Evolutionary conservation across 768 basidiomycete genomes (phyloP), one percentile per base, ranked within the genome.

Genomic region (Auriculariales sp.): DNA sequence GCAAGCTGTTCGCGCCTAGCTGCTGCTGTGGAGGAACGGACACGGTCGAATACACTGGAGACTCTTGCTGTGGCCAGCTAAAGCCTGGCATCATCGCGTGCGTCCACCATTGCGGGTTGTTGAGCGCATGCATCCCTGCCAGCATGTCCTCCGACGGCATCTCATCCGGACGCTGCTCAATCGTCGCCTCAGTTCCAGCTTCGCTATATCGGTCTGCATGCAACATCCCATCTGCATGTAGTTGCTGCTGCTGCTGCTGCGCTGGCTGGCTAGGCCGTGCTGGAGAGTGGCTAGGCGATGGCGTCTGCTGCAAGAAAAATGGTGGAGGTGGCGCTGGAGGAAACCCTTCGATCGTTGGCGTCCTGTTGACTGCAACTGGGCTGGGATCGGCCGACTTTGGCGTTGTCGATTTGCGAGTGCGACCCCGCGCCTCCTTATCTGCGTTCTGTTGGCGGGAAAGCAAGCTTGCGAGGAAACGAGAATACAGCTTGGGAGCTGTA

Each of bases 1-100:
- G n/a, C n/a, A n/a, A n/a, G n/a, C n/a, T n/a, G n/a, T n/a, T n/a
- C n/a, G n/a, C n/a, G n/a, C n/a, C n/a, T n/a, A n/a, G n/a, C n/a
- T n/a, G n/a, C n/a, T n/a, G n/a, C n/a, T n/a, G n/a, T n/a, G n/a
- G n/a, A n/a, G n/a, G n/a, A n/a, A n/a, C n/a, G n/a, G n/a, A n/a
- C n/a, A n/a, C n/a, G n/a, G n/a, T n/a, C n/a, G n/a, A n/a, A n/a
- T n/a, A n/a, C n/a, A n/a, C n/a, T 34, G 33, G 17, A 12, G 12
- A 34, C 33, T 17, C 12, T 34, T 34, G 17, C 17, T 12, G 17
- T 34, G 51, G 48, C 48, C 39, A 49, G 15, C 33, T 46, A 33
- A 48, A 82, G 80, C 85, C 85, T 31, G 85, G 85, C 81, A 88
- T 83, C 83, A 87, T 82, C 78, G 85, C 81, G 46, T 74, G 82